Percentiles rank a stretch among this genome's conserved stretches.
These are phyloP conservation scores for Populus nigra DNA, from an alignment of 345 rosid genomes.

Conservation along the genomic window DNA sequence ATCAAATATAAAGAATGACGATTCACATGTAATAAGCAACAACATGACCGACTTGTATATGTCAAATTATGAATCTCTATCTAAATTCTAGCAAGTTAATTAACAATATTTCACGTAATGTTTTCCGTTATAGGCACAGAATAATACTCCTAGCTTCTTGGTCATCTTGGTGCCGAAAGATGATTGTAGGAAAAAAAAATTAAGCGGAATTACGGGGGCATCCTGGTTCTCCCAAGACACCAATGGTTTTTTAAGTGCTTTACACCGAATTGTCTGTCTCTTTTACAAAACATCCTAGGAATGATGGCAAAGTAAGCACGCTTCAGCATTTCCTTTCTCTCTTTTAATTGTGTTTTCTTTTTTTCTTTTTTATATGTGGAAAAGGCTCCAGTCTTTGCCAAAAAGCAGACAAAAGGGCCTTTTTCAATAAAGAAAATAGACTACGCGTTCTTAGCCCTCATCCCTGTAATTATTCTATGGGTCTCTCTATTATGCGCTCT, in stretches of 20 bases:
- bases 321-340: conserved; percentile 17
- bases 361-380: not conserved
- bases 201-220: conserved; percentile 18
- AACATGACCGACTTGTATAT: not conserved
- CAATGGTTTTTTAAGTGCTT: conserved; percentile 23
- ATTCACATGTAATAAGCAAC: not conserved
- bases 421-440: not conserved
- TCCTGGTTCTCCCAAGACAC: not conserved
- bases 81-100: not conserved
- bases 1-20: not conserved
- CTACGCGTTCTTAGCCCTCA: not conserved
- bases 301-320: conserved; percentile 51
- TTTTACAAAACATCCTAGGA: conserved; percentile 4
- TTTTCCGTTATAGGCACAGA: too few relatives aligned
- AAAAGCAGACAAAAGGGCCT: not conserved
- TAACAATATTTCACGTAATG: not conserved
- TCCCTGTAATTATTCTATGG: not conserved
- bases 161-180: not conserved
- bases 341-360: not conserved
- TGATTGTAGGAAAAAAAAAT: not conserved
- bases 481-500: not conserved
- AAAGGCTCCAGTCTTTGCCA: not conserved
- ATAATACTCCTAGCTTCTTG: too few relatives aligned
- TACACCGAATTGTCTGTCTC: conserved; percentile 45
- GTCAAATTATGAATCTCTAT: not conserved